Base-by-base conservation (phyloP, 768 basidiomycete species). In the Termitomyces sp. region DNA sequence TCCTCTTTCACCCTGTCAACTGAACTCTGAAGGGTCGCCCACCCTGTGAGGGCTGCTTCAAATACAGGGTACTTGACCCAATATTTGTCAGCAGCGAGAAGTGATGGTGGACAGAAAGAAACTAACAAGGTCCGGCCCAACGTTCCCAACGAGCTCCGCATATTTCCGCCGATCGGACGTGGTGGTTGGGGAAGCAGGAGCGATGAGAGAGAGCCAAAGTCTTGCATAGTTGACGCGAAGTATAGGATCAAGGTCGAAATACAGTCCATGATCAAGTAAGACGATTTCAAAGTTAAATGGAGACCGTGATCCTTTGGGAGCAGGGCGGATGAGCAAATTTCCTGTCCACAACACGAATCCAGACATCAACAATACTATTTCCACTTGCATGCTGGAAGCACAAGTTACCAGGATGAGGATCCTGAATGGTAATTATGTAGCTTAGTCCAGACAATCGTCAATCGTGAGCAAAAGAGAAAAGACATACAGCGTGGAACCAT, bases 261-360 rank as follows among this genome's bases (percentile, higher is more conserved):
- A 96, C 17, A 93, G 74, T 4, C 92, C 96, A 61, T 98, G 95
- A 65, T 99, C 97, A 57, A 99, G 75, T 1, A 98, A 78, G 24
- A 92, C 94, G 49, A 98, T 89, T 66, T 99, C 97, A 62, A 98
- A 98, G 66, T 98, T 98, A 71, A 90, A 90, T 0, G 92, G 90
- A 9, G 91, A 93, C 55, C 74, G 79, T 1, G 91, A 88, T 3
- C 58, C 60, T 15, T 65, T 60, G 7, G 80, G 78, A 6, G 87
- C 81, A 1, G 88, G 84, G 53, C 97, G 84, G 45, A 99, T 97
- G 28, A 98, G 76, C 24, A 99, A 75, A 68, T 98, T 98, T 5
- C 95, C 95, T 81, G 63, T 44, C 40, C 49, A 46, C 17, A 14
- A 19, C 38, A 38, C 19, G 10, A 37, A 45, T 45, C 26, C 35